Evolutionary conservation across 2,329 filamentous ascomycete species (phyloP).

Genomic region (Paraconiothyrium brasiliense): DNA sequence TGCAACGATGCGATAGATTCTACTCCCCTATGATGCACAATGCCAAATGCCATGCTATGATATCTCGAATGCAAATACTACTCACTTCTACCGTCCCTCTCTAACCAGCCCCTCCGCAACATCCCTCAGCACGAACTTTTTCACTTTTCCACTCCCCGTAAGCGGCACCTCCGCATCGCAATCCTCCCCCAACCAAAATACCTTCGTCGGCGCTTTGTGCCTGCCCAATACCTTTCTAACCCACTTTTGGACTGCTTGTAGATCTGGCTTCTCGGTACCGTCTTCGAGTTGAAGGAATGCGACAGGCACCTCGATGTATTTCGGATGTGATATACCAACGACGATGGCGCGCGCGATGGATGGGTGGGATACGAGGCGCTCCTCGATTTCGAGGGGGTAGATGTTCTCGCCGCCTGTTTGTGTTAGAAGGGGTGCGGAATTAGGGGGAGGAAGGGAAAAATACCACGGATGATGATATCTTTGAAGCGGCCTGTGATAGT

Average conservation of each 20-base stretch:
- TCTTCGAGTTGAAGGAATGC: constrained; percentile 64
- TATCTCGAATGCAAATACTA: background rate
- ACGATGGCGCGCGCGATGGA: constrained; percentile 72
- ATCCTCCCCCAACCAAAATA: constrained; percentile 77
- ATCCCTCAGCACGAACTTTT: constrained; percentile 52
- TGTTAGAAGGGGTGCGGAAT: background rate
- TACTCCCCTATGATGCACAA: too few relatives aligned
- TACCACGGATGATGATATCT: constrained; percentile 79
- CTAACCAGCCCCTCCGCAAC: constrained; percentile 37
- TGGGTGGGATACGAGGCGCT: constrained; percentile 72
- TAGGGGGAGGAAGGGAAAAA: constrained; percentile 7
- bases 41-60: background rate
- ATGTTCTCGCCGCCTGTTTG: constrained; percentile 50
- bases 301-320: constrained; percentile 77
- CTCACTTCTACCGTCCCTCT: background rate
- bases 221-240: constrained; percentile 49
- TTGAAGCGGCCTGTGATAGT: constrained; percentile 79
- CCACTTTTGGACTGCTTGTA: constrained; percentile 50
- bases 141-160: constrained; percentile 57
- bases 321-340: constrained; percentile 73
- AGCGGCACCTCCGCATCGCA: constrained; percentile 50
- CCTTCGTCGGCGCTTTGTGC: constrained; percentile 68
- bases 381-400: constrained; percentile 78
- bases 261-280: constrained; percentile 32
- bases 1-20: too few relatives aligned